These are phyloP conservation scores for Holtermannia corniformis DNA, from an alignment of 768 basidiomycete species.

Conservation along the genomic window DNA sequence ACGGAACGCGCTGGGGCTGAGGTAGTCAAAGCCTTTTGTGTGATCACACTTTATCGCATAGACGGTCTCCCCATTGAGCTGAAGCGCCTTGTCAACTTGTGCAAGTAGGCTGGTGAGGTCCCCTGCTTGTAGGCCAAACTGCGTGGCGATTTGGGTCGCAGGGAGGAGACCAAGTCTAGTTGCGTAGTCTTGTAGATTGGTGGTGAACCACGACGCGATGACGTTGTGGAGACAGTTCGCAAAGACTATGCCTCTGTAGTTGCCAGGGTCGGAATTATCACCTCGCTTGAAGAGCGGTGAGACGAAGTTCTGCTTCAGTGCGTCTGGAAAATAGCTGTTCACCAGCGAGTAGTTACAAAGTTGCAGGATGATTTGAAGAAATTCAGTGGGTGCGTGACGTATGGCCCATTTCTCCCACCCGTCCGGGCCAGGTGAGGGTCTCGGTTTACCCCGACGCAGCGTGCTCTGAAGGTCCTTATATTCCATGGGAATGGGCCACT, in stretches of 20 bases:
- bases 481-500: slow-evolving; percentile 4
- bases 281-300: slow-evolving; percentile 4
- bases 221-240: slow-evolving; percentile 4
- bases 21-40: slow-evolving; percentile 12
- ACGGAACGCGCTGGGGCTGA: slow-evolving; percentile 1
- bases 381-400: not conserved
- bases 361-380: not conserved
- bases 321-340: slow-evolving; percentile 9
- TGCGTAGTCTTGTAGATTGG: not conserved
- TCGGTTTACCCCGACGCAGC: slow-evolving; percentile 4
- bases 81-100: slow-evolving; percentile 1
- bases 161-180: slow-evolving; percentile 4
- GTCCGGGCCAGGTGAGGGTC: slow-evolving; percentile 14
- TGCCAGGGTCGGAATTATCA: slow-evolving; percentile 5
- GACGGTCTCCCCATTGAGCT: not conserved
- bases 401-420: slow-evolving; percentile 13
- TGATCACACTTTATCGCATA: slow-evolving; percentile 12
- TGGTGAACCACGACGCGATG: not conserved
- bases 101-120: slow-evolving; percentile 6
- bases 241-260: slow-evolving; percentile 10
- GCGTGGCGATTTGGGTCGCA: slow-evolving; percentile 11
- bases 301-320: slow-evolving; percentile 10
- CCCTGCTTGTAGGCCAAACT: slow-evolving; percentile 2
- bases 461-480: not conserved
- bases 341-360: slow-evolving; percentile 5